phyloP scores from a whole-genome alignment of 192 early-diverging fungal genomes.

The Oehlia diaphana region DNA sequence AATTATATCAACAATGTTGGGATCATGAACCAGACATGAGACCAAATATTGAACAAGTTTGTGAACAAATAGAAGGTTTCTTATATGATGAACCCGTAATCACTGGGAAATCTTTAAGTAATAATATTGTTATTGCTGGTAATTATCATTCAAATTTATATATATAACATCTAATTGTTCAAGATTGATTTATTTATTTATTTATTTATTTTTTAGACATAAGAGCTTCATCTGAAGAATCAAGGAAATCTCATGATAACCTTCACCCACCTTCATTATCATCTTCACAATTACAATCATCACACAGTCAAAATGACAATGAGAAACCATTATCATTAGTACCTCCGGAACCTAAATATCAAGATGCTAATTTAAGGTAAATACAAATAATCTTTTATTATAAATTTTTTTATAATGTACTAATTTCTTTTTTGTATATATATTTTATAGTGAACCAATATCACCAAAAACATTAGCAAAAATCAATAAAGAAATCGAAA shows the following conservation, averaged over 20 bases:
- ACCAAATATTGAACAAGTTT: constrained; percentile 22
- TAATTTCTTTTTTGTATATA: background rate
- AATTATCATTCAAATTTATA: background rate
- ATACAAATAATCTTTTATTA: background rate
- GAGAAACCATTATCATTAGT: background rate
- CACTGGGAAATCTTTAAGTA: background rate
- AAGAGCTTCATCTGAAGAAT: background rate
- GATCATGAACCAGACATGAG: constrained; percentile 15
- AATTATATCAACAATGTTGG: constrained; percentile 29
- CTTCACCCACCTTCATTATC: background rate
- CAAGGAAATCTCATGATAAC: background rate
- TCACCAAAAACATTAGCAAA: background rate
- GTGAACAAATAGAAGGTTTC: constrained; percentile 12
- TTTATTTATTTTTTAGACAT: background rate
- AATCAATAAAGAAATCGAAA: background rate
- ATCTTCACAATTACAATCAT: background rate
- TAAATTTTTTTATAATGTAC: no score
- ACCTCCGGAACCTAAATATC: background rate
- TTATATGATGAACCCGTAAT: background rate
- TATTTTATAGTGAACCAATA: background rate
- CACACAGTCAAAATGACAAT: background rate
- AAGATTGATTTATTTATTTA: no score
- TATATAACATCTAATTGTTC: no score
- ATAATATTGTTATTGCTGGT: background rate
- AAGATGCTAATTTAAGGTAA: background rate